These are phyloP conservation scores for Mortierella sp. DNA, from an alignment of 371 early-diverging fungal genomes.

Conservation along the genomic window DNA sequence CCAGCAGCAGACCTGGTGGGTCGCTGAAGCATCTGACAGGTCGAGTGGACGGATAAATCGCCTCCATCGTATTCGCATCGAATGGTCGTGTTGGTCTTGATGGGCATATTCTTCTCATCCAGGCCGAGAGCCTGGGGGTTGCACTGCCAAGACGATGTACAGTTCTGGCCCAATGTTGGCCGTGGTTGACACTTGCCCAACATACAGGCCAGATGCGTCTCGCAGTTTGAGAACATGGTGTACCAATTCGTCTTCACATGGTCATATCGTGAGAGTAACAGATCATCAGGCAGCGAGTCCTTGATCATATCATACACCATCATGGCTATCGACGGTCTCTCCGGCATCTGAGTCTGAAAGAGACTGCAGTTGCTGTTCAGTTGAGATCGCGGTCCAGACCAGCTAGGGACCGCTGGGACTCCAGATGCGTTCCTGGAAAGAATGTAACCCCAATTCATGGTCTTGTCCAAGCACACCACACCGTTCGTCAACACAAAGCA, in stretches of 20 bases:
- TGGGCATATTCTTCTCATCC: constrained; percentile 33
- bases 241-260: constrained; percentile 30
- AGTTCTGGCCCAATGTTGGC: constrained; percentile 30
- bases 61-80: constrained; percentile 26
- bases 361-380: constrained; percentile 26
- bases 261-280: constrained; percentile 34
- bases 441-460: constrained; percentile 39
- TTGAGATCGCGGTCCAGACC: constrained; percentile 33
- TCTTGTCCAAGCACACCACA: constrained; percentile 31
- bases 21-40: constrained; percentile 32
- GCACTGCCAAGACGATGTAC: constrained; percentile 49
- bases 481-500: constrained; percentile 44
- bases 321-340: constrained; percentile 25
- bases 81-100: too few species aligned
- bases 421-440: constrained; percentile 38
- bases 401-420: constrained; percentile 38
- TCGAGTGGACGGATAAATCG: constrained; percentile 24
- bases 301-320: constrained; percentile 39
- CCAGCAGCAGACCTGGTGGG: background rate
- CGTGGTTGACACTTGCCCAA: constrained; percentile 28
- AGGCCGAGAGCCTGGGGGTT: constrained; percentile 42
- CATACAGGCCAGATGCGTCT: constrained; percentile 19
- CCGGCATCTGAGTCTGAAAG: constrained; percentile 42
- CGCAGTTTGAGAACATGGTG: constrained; percentile 41
- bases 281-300: constrained; percentile 25